Percentiles rank a stretch among this genome's conserved stretches.
Evolutionary conservation across 2,329 filamentous ascomycete species (phyloP).

Genomic region (Colletotrichum agaves): DNA sequence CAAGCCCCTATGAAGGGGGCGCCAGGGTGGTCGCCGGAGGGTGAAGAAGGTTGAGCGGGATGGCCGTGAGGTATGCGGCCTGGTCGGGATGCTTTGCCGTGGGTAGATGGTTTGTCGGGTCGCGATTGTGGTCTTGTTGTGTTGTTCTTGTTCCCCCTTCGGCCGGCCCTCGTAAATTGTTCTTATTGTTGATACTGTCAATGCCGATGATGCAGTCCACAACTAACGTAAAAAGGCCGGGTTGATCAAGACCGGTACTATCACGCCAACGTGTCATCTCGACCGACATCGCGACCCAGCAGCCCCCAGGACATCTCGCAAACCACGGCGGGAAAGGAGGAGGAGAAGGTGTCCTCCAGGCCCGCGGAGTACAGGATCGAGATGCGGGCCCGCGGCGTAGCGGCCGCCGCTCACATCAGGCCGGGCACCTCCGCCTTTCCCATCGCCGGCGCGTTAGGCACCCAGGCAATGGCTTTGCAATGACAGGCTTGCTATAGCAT

Average conservation of each 20-base stretch:
- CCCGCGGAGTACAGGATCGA: conserved; percentile 29
- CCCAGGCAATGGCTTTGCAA: not conserved
- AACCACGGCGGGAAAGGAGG: not conserved
- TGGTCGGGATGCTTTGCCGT: no score
- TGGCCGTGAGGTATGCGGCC: no score
- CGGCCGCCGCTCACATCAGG: not conserved
- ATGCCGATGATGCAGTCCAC: no score
- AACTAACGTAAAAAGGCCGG: no score
- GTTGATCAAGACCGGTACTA: no score
- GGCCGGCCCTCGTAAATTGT: no score
- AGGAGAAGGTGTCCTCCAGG: not conserved
- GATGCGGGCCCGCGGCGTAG: conserved; percentile 24
- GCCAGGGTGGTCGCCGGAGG: not conserved
- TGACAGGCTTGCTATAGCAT: not conserved
- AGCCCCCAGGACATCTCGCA: not conserved
- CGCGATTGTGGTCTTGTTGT: no score
- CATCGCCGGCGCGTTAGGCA: not conserved
- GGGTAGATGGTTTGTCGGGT: no score
- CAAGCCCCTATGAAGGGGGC: no score
- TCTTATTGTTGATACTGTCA: no score
- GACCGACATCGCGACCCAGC: not conserved
- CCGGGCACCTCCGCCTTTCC: not conserved
- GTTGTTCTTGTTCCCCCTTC: not conserved
- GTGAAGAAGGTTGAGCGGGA: no score
- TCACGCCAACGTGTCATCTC: no score